Percentiles rank a stretch among this genome's conserved stretches.
Evolutionary conservation across 441 rosid species (phyloP).

Genomic region (Aquilaria agallochum): DNA sequence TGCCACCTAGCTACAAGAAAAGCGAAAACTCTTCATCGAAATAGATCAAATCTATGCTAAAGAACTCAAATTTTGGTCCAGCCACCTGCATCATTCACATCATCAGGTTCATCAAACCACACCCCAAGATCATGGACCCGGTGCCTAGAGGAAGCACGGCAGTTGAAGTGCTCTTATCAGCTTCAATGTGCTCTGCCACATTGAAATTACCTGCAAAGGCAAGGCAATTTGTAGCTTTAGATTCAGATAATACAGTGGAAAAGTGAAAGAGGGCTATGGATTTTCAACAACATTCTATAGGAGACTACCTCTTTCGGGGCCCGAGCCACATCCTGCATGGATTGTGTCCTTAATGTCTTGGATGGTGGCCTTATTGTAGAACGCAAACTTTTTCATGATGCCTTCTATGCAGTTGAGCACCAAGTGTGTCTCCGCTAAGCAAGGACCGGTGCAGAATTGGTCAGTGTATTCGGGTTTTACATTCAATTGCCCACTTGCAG

Average conservation of each 20-base stretch:
- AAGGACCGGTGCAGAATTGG: constrained; percentile 68
- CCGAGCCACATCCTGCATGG: constrained; percentile 64
- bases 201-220: constrained; percentile 49
- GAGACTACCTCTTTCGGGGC: constrained; percentile 71
- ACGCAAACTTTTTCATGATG: constrained; percentile 46
- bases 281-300: neutral
- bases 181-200: constrained; percentile 56
- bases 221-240: constrained; percentile 1
- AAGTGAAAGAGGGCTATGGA: neutral
- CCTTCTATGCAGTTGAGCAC: constrained; percentile 62
- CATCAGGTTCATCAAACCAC: constrained; percentile 10
- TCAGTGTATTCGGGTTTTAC: constrained; percentile 42
- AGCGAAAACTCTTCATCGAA: too few species aligned
- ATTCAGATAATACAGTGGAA: neutral
- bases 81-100: too few species aligned
- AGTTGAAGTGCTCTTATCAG: constrained; percentile 30
- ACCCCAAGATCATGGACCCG: constrained; percentile 28
- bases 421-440: constrained; percentile 66
- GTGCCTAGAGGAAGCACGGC: constrained; percentile 24
- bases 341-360: constrained; percentile 51
- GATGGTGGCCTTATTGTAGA: constrained; percentile 72
- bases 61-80: too few species aligned
- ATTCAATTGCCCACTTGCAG: constrained; percentile 46
- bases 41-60: too few species aligned
- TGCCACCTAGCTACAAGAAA: too few species aligned